Evolutionary conservation across 768 basidiomycete species (phyloP).

Genomic region (Amanita rimosa): DNA sequence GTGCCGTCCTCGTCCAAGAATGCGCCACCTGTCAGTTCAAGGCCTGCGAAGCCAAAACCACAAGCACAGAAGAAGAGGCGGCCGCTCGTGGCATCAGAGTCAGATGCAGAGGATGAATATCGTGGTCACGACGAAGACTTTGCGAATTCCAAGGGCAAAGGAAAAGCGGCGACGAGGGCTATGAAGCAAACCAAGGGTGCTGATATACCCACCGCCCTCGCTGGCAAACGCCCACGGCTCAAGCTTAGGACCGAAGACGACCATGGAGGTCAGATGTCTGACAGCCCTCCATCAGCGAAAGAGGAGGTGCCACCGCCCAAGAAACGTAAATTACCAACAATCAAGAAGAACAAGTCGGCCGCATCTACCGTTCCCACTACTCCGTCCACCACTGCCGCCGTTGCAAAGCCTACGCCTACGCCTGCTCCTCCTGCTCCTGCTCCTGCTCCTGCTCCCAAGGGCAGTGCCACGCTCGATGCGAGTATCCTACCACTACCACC

Average conservation of each 20-base stretch:
- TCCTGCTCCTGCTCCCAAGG: slow-evolving; percentile 15
- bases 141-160: slow-evolving; percentile 19
- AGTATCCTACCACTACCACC: slow-evolving; percentile 8
- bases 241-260: slow-evolving; percentile 16
- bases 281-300: slow-evolving; percentile 15
- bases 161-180: slow-evolving; percentile 9
- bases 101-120: slow-evolving; percentile 13
- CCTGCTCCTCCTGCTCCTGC: slow-evolving; percentile 16
- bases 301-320: slow-evolving; percentile 30
- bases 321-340: slow-evolving; percentile 57
- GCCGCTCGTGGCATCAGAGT: slow-evolving; percentile 10
- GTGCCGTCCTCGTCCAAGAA: not conserved
- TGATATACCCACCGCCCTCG: not conserved
- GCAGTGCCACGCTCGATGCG: not conserved
- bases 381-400: slow-evolving; percentile 14
- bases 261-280: slow-evolving; percentile 4
- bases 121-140: slow-evolving; percentile 10
- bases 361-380: slow-evolving; percentile 16
- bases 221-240: slow-evolving; percentile 8
- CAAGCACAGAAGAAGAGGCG: slow-evolving; percentile 1
- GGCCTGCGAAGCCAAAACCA: not conserved
- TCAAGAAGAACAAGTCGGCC: slow-evolving; percentile 50
- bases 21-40: not conserved
- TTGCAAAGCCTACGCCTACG: slow-evolving; percentile 16
- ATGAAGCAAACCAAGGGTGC: slow-evolving; percentile 7